phyloP scores from a whole-genome alignment of 2,329 filamentous ascomycete genomes.

The Fusarium gaditjirri region DNA sequence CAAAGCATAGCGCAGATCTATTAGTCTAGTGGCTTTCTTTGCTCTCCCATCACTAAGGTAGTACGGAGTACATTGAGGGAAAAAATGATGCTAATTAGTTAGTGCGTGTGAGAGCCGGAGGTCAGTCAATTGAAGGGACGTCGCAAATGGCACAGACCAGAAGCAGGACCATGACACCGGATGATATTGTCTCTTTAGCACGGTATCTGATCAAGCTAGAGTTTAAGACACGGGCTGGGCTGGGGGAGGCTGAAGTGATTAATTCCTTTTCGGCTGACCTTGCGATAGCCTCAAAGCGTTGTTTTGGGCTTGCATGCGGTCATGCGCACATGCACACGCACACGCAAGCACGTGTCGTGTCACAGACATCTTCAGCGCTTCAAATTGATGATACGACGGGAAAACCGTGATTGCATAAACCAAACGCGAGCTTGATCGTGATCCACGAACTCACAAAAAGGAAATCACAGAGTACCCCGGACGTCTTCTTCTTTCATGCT shows the following conservation, averaged over 20 bases:
- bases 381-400: constrained; percentile 4
- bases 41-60: neutral
- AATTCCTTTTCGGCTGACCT: constrained; percentile 1
- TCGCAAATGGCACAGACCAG: constrained; percentile 15
- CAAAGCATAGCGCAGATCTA: constrained; percentile 29
- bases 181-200: neutral
- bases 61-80: neutral
- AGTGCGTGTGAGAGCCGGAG: neutral
- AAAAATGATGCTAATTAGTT: neutral
- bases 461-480: neutral
- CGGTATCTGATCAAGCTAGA: neutral
- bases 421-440: neutral
- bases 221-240: neutral
- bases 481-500: constrained; percentile 17
- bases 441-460: neutral
- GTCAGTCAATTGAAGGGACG: neutral
- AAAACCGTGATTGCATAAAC: constrained; percentile 21
- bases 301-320: neutral
- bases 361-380: constrained; percentile 7
- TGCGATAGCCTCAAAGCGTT: constrained; percentile 30
- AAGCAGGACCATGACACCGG: constrained; percentile 3
- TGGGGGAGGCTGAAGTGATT: constrained; percentile 17
- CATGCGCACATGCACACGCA: neutral
- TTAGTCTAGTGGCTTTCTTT: constrained; percentile 27
- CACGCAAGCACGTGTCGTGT: neutral